A percentile compares a stretch with the other conserved stretches of the same genome.
phyloP scores from a whole-genome alignment of 805 yeast species.

The Metschnikowia peoriensis region DNA sequence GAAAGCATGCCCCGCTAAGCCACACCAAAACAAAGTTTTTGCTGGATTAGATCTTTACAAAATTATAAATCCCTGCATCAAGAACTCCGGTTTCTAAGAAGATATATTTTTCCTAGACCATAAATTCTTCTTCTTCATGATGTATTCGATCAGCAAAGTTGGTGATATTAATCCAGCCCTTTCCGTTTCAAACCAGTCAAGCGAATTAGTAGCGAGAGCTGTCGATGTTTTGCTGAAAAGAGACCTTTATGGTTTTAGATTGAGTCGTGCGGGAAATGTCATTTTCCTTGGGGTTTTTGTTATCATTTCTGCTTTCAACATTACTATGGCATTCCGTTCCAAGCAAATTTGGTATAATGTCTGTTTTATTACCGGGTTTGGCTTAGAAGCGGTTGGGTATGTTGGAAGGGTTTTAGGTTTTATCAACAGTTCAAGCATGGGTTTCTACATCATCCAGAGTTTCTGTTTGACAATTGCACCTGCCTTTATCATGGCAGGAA shows the following conservation, averaged over 20 bases:
- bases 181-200: background rate
- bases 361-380: conserved; percentile 35
- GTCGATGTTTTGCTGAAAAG: conserved; percentile 17
- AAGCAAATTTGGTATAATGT: conserved; percentile 41
- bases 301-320: conserved; percentile 23
- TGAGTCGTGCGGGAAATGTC: conserved; percentile 32
- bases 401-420: conserved; percentile 36
- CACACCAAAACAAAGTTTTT: background rate
- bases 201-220: background rate
- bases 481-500: conserved; percentile 44
- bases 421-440: conserved; percentile 20
- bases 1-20: background rate
- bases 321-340: conserved; percentile 29
- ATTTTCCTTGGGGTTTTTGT: conserved; percentile 30
- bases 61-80: no score
- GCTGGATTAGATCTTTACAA: no score
- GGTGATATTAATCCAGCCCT: background rate
- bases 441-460: conserved; percentile 31
- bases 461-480: conserved; percentile 40
- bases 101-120: no score
- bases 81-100: no score
- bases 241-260: conserved; percentile 25
- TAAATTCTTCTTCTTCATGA: no score
- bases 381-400: conserved; percentile 37
- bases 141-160: no score